Evolutionary conservation across 305 asterid genomes (phyloP).

Genomic region (Fraxinus velutina): DNA sequence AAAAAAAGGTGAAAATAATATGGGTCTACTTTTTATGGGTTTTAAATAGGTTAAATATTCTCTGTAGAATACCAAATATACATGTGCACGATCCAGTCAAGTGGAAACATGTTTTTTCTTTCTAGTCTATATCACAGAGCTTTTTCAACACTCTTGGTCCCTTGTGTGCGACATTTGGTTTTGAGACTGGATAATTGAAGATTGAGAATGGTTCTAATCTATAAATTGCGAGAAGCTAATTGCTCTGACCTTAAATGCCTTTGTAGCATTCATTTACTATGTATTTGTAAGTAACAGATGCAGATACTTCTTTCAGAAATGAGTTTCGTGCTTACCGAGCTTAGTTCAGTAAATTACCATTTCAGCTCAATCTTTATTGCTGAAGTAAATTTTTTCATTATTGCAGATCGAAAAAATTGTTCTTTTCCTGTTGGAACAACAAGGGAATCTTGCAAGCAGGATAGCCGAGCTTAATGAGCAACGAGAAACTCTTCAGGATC

Average conservation of each 20-base stretch:
- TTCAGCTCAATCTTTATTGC: neutral
- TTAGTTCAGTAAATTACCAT: neutral
- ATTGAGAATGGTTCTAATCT: neutral
- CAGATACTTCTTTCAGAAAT: neutral
- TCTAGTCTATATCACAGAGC: neutral
- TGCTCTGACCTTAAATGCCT: neutral
- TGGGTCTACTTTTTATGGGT: neutral
- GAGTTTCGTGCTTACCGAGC: neutral
- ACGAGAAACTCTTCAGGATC: conserved; percentile 65
- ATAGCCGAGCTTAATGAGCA: conserved; percentile 68
- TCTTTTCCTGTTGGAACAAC: conserved; percentile 90
- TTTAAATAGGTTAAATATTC: neutral
- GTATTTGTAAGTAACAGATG: neutral
- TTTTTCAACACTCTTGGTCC: neutral
- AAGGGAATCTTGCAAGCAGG: conserved; percentile 78
- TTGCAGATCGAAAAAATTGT: conserved; percentile 91
- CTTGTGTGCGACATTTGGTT: neutral
- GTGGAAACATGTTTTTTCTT: neutral
- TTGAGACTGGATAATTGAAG: neutral
- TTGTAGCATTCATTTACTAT: neutral
- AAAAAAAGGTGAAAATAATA: neutral
- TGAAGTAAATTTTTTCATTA: conserved; percentile 1
- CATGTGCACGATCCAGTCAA: conserved; percentile 1
- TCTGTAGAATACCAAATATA: neutral
- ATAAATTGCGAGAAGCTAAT: neutral